These are phyloP conservation scores for Sclerospora graminicola DNA, from an alignment of 352 stramenopile genomes.

Conservation along the genomic window DNA sequence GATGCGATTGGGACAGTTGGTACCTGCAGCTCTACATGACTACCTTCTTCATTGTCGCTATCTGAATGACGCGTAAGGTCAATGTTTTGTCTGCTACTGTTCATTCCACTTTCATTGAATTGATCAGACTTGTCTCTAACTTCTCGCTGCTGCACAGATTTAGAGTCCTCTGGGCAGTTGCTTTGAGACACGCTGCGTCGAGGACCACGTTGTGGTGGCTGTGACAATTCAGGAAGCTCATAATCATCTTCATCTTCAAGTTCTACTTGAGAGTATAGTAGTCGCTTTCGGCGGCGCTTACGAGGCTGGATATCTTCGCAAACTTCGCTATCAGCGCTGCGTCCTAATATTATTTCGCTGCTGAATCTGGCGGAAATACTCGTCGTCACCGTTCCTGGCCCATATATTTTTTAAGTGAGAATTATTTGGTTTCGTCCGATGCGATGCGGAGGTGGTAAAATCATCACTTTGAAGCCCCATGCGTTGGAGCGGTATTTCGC, in stretches of 20 bases:
- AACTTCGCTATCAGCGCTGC: constrained; percentile 3
- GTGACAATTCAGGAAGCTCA: constrained; percentile 27
- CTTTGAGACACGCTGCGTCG: background rate
- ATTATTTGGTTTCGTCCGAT: constrained; percentile 3
- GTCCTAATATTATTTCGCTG: constrained; percentile 16
- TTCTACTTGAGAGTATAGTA: constrained; percentile 37
- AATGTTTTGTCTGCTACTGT: constrained; percentile 6
- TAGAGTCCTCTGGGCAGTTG: constrained; percentile 3
- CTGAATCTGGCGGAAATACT: constrained; percentile 13
- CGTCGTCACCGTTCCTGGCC: constrained; percentile 11
- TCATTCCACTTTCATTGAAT: constrained; percentile 2
- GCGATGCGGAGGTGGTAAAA: background rate
- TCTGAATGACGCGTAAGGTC: constrained; percentile 18
- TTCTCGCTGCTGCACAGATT: constrained; percentile 16
- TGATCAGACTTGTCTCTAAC: constrained; percentile 4
- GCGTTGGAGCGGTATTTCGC: background rate
- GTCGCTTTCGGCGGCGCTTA: constrained; percentile 28
- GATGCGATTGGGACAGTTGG: background rate
- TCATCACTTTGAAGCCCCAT: background rate
- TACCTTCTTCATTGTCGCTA: constrained; percentile 1
- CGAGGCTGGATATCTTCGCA: constrained; percentile 1
- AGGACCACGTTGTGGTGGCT: constrained; percentile 4
- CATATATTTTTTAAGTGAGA: constrained; percentile 7
- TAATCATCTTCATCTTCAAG: constrained; percentile 38
- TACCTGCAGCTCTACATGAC: background rate